Evolutionary conservation across 345 rosid genomes (phyloP).

Genomic region (Ailanthus altissimus): DNA sequence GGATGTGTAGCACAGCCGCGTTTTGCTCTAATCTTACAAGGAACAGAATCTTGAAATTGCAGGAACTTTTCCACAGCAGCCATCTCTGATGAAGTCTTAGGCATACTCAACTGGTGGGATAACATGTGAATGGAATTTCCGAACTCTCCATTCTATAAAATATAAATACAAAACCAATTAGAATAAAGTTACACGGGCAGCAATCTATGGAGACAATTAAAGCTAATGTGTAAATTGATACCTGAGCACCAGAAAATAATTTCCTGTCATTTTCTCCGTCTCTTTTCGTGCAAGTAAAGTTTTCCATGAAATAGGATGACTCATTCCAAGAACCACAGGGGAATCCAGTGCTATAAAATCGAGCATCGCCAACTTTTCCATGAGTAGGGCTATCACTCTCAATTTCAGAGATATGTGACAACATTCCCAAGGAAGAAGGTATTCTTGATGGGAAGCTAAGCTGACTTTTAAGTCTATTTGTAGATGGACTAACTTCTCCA

Average conservation of each 20-base stretch:
- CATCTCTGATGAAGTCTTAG: slow-evolving; percentile 60
- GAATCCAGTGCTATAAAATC: slow-evolving; percentile 37
- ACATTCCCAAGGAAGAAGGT: slow-evolving; percentile 70
- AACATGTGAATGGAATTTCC: slow-evolving; percentile 37
- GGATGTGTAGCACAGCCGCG: slow-evolving; percentile 99
- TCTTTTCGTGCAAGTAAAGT: slow-evolving; percentile 46
- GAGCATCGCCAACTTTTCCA: slow-evolving; percentile 31
- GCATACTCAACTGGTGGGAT: slow-evolving; percentile 58
- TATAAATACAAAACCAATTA: slow-evolving; percentile 17
- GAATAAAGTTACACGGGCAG: slow-evolving; percentile 17
- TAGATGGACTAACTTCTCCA: slow-evolving; percentile 52
- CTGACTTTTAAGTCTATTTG: slow-evolving; percentile 56
- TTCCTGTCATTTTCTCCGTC: slow-evolving; percentile 43
- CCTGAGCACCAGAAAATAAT: slow-evolving; percentile 52
- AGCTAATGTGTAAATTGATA: slow-evolving; percentile 11
- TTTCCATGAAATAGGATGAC: slow-evolving; percentile 47
- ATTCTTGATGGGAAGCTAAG: slow-evolving; percentile 55
- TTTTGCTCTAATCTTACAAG: slow-evolving; percentile 93
- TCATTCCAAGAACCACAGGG: slow-evolving; percentile 64
- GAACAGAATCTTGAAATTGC: slow-evolving; percentile 84
- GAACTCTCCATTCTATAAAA: slow-evolving; percentile 46
- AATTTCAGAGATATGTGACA: slow-evolving; percentile 71
- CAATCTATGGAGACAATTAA: background rate
- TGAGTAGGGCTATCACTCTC: slow-evolving; percentile 38
- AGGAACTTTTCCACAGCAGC: slow-evolving; percentile 64